Conservation (phyloP, 192 early-diverging fungal genomes). For the Mortierella antarctica region DNA sequence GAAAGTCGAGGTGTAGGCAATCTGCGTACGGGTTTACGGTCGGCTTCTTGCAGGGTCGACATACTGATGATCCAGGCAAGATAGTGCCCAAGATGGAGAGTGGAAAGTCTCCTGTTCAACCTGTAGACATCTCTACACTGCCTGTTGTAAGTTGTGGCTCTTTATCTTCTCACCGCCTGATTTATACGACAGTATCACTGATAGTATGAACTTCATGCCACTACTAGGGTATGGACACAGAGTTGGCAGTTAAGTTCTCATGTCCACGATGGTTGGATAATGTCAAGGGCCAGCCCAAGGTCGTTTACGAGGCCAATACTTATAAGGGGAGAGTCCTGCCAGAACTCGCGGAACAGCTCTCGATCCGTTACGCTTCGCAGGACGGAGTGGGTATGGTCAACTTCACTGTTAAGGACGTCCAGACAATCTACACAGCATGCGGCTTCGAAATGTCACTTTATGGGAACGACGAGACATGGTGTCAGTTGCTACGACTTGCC, state of each 20-base stretch:
- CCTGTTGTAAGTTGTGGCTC: constrained; percentile 17
- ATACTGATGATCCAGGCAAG: background rate
- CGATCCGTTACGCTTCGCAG: background rate
- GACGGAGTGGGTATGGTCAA: constrained; percentile 1
- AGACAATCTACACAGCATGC: constrained; percentile 25
- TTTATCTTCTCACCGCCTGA: background rate
- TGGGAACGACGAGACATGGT: constrained; percentile 41
- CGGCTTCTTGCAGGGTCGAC: constrained; percentile 27
- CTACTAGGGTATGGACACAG: constrained; percentile 30
- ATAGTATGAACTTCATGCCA: background rate
- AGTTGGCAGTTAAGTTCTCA: constrained; percentile 45
- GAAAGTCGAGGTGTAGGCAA: constrained; percentile 32
- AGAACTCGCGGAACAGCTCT: constrained; percentile 9
- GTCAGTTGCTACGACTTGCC: constrained; percentile 6
- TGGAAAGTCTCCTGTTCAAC: constrained; percentile 14
- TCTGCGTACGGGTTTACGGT: constrained; percentile 25
- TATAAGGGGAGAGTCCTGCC: constrained; percentile 18
- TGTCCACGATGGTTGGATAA: constrained; percentile 41
- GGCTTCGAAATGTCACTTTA: constrained; percentile 34
- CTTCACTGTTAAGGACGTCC: constrained; percentile 27
- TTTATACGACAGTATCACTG: background rate
- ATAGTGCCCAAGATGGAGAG: no score
- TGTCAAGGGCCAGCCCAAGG: constrained; percentile 11
- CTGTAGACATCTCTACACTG: constrained; percentile 28
- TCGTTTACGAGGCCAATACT: background rate